Percentiles rank a stretch among this genome's conserved stretches.
phyloP scores from a whole-genome alignment of 73 alveolate genomes.

The Uronychia binucleata region DNA sequence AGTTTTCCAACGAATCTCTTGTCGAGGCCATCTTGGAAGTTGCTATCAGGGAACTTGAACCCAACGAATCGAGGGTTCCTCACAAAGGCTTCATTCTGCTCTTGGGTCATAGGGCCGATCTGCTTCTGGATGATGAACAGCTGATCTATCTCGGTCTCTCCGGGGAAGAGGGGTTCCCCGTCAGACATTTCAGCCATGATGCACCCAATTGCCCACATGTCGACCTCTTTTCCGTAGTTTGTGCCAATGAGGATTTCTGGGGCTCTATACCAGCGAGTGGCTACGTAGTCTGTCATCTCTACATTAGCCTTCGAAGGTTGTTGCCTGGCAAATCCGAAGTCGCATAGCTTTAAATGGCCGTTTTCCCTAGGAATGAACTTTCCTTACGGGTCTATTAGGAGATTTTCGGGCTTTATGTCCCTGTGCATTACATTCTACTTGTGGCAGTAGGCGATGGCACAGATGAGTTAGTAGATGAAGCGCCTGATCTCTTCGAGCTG shows the following conservation, averaged over 20 bases:
- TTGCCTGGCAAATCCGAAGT: conserved; percentile 89
- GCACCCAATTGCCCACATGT: conserved; percentile 35
- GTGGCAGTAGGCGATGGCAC: conserved; percentile 70
- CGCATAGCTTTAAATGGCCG: conserved; percentile 78
- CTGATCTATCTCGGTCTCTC: conserved; percentile 91
- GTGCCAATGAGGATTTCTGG: conserved; percentile 49
- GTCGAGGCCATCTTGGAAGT: conserved; percentile 70
- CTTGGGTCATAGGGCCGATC: conserved; percentile 84
- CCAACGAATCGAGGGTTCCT: conserved; percentile 92
- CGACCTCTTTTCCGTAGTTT: conserved; percentile 13
- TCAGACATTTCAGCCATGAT: not conserved
- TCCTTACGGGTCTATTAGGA: conserved; percentile 50
- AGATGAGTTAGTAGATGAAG: conserved; percentile 67
- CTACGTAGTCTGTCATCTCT: conserved; percentile 80
- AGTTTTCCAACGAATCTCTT: conserved; percentile 75
- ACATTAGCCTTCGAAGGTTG: conserved; percentile 50
- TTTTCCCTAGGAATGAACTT: conserved; percentile 44
- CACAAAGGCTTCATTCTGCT: conserved; percentile 75
- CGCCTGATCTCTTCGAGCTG: conserved; percentile 57
- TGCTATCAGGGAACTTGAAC: conserved; percentile 78
- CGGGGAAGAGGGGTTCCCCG: conserved; percentile 55
- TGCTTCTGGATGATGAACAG: conserved; percentile 84
- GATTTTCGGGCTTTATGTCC: conserved; percentile 78
- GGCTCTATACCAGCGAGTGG: conserved; percentile 58
- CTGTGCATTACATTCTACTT: conserved; percentile 66